Evolutionary conservation across 176 grass and related monocot genomes (phyloP).

Genomic region (Aegilops sharonensis): DNA sequence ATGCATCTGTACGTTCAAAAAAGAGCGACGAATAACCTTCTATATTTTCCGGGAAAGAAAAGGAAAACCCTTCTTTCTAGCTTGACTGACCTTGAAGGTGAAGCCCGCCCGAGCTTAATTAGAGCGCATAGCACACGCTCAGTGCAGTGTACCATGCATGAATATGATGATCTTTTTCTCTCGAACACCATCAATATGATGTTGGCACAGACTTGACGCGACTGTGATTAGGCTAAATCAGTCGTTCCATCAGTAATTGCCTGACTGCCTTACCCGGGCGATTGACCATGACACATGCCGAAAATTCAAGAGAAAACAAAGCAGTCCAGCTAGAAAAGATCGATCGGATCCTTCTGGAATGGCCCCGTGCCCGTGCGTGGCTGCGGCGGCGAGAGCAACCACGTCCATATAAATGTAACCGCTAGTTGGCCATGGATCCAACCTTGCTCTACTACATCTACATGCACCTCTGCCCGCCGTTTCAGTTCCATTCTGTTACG

Average conservation of each 20-base stretch:
- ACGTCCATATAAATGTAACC: constrained; percentile 22
- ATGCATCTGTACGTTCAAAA: too few relatives aligned
- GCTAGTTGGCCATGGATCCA: background rate
- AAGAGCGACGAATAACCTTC: too few relatives aligned
- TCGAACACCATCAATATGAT: background rate
- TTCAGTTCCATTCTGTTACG: background rate
- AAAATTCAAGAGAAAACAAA: background rate
- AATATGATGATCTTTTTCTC: background rate
- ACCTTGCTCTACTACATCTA: background rate
- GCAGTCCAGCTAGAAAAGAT: background rate
- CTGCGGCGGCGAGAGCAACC: background rate
- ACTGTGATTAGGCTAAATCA: background rate
- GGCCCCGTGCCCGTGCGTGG: background rate
- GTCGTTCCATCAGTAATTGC: background rate
- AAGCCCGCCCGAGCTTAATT: background rate
- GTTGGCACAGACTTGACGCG: background rate
- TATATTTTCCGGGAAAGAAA: too few relatives aligned
- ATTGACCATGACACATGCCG: background rate
- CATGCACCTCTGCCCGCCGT: background rate
- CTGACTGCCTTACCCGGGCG: background rate
- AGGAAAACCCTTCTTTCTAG: too few relatives aligned
- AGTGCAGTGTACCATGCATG: too few relatives aligned
- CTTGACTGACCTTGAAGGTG: background rate
- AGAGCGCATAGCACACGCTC: too few relatives aligned
- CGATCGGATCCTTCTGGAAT: background rate